Evolutionary conservation across 306 rosid species (phyloP).

Genomic region (Quercus suber): DNA sequence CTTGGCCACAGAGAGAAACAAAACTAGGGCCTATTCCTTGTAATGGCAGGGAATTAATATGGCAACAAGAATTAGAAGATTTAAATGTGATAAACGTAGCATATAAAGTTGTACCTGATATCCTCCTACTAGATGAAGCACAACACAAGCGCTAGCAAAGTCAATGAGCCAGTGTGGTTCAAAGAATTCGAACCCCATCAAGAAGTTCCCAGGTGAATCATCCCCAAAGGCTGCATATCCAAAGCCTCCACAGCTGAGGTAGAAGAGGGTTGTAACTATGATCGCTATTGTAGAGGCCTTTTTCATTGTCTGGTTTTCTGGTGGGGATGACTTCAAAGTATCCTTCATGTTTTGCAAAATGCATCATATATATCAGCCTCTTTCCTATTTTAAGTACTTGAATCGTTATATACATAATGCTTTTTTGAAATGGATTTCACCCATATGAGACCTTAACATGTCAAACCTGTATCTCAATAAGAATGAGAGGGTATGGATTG

Average conservation of each 20-base stretch:
- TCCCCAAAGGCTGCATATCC: constrained; percentile 86
- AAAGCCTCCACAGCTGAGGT: constrained; percentile 58
- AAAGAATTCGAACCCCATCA: constrained; percentile 49
- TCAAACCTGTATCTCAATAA: constrained; percentile 78
- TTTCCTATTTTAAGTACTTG: too few species aligned
- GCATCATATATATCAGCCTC: neutral
- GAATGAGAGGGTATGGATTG: constrained; percentile 78
- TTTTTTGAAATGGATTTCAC: neutral
- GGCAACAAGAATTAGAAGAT: neutral
- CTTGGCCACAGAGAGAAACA: too few species aligned
- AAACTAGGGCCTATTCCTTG: too few species aligned
- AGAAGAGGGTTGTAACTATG: constrained; percentile 51
- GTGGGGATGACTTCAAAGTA: constrained; percentile 80
- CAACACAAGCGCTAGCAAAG: constrained; percentile 62
- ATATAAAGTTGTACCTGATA: constrained; percentile 51
- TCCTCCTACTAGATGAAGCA: constrained; percentile 76
- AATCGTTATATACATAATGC: neutral
- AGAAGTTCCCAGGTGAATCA: constrained; percentile 61
- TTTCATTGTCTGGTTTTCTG: constrained; percentile 62
- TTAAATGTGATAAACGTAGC: neutral
- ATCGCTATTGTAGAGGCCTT: constrained; percentile 57
- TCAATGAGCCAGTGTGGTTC: constrained; percentile 60
- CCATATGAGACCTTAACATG: neutral
- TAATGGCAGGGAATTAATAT: too few species aligned
- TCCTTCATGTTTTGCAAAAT: constrained; percentile 48